Percentiles rank a stretch among this genome's conserved stretches.
Conservation (phyloP, 208 protist species). For the Acanthamoeba healyi region DNA sequence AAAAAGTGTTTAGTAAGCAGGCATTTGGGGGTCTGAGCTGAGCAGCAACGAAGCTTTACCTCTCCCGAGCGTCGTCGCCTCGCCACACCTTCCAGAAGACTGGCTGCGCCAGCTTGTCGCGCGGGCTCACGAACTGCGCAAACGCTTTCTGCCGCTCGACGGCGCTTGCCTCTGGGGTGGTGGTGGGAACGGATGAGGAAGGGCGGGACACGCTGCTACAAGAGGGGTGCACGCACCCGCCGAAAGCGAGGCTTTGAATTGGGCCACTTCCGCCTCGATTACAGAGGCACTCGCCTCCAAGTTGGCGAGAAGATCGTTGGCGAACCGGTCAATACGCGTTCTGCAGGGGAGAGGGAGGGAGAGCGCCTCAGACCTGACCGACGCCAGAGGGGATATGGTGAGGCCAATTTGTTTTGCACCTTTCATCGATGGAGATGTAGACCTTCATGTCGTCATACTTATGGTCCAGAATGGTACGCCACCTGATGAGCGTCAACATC, state of each 20-base stretch:
- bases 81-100: not conserved
- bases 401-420: not conserved
- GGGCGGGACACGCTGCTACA: not conserved
- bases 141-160: not conserved
- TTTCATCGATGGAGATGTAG: conserved; percentile 29
- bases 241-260: not conserved
- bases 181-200: not conserved
- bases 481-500: not conserved
- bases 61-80: not conserved
- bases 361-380: too few species aligned
- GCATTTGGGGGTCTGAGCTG: too few species aligned
- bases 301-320: conserved; percentile 23
- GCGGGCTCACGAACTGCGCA: not conserved
- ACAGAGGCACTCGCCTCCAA: not conserved
- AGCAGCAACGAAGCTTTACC: too few species aligned
- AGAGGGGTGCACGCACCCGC: not conserved
- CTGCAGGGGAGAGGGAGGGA: not conserved
- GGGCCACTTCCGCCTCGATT: not conserved
- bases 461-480: conserved; percentile 29
- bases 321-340: conserved; percentile 13
- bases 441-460: conserved; percentile 52
- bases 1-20: too few species aligned
- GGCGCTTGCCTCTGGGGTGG: not conserved
- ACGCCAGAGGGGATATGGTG: too few species aligned
- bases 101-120: not conserved